Conservation (phyloP, 169 alveolate species). For the Eimeria acervulina region DNA sequence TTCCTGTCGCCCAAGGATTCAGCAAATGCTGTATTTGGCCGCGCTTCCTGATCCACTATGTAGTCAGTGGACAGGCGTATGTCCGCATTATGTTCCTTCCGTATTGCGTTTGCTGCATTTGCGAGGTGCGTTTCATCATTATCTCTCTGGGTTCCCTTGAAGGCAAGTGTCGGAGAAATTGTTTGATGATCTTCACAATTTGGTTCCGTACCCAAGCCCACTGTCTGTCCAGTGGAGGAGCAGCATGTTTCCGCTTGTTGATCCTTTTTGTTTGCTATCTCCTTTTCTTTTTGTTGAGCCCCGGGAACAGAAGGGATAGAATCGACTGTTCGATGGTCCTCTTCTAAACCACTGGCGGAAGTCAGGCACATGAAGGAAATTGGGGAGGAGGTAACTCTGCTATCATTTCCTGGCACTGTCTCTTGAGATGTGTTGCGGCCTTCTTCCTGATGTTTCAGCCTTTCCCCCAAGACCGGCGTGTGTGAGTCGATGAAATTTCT, state of each 20-base stretch:
- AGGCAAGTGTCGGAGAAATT: background rate
- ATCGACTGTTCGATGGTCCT: conserved; percentile 17
- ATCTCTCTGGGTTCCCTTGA: background rate
- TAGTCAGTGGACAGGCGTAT: background rate
- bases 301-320: background rate
- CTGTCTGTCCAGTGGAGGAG: background rate
- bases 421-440: conserved; percentile 55
- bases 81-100: background rate
- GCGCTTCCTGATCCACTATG: background rate
- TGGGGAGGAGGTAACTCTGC: conserved; percentile 21
- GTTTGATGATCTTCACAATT: background rate
- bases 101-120: background rate
- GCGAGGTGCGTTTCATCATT: background rate
- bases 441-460: background rate
- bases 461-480: background rate
- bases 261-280: background rate
- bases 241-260: background rate
- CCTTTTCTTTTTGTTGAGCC: background rate
- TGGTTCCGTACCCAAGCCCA: background rate
- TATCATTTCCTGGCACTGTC: conserved; percentile 13
- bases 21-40: background rate
- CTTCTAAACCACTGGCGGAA: conserved; percentile 24
- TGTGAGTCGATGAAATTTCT: background rate
- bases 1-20: background rate
- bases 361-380: conserved; percentile 6